Evolutionary conservation across 208 protist genomes (phyloP).

Genomic region (Porcisia hertigi): DNA sequence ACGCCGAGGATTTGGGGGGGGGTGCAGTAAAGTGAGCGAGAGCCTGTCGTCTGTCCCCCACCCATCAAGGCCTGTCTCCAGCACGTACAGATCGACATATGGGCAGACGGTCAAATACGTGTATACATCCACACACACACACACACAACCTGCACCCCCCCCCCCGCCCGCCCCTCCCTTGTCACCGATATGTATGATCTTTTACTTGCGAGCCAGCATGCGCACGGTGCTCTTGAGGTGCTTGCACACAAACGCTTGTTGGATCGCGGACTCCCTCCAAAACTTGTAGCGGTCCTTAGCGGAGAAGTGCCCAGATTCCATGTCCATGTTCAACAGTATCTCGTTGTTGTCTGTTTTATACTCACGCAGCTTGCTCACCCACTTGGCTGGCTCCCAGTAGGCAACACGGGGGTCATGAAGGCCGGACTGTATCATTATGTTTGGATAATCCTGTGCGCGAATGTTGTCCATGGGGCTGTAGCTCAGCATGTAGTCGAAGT

Average conservation of each 20-base stretch:
- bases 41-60: too few species aligned
- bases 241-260: conserved; percentile 91
- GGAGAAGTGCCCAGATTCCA: conserved; percentile 90
- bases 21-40: too few species aligned
- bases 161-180: background rate
- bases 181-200: background rate
- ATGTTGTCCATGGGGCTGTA: conserved; percentile 95
- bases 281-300: conserved; percentile 91
- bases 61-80: too few species aligned
- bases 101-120: background rate
- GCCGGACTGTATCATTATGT: conserved; percentile 83
- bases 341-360: conserved; percentile 83
- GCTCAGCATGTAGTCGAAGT: conserved; percentile 94
- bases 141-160: background rate
- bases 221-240: conserved; percentile 74
- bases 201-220: conserved; percentile 48
- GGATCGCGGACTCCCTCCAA: conserved; percentile 81
- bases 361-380: conserved; percentile 83
- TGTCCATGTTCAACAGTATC: conserved; percentile 88
- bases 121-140: background rate
- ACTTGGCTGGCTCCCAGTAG: conserved; percentile 94
- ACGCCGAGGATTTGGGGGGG: too few species aligned
- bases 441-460: conserved; percentile 80
- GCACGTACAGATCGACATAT: background rate
- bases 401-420: conserved; percentile 89